phyloP scores from a whole-genome alignment of 192 early-diverging fungal species.

The Mortierella claussenii region DNA sequence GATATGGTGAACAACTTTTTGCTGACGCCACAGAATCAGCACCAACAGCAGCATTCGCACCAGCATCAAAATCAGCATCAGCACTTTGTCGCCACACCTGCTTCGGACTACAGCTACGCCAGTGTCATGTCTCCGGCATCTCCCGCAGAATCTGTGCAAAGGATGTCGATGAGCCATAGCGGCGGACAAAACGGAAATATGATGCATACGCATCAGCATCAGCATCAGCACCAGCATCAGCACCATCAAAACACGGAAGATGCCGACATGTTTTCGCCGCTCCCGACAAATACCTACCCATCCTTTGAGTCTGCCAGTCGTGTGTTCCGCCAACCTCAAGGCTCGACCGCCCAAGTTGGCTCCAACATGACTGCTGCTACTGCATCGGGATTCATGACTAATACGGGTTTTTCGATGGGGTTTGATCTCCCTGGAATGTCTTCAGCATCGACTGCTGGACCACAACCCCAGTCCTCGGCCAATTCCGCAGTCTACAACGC shows the following conservation, averaged over 20 bases:
- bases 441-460: background rate
- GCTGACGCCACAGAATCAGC: conserved; percentile 17
- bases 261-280: conserved; percentile 43
- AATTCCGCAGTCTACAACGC: conserved; percentile 6
- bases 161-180: conserved; percentile 27
- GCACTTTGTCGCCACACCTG: conserved; percentile 37
- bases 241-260: conserved; percentile 16
- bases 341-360: background rate
- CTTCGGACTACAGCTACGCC: conserved; percentile 48
- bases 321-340: conserved; percentile 19
- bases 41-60: background rate
- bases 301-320: conserved; percentile 35
- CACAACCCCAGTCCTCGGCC: no score
- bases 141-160: conserved; percentile 38
- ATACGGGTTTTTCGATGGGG: conserved; percentile 15
- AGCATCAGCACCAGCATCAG: conserved; percentile 10
- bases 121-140: conserved; percentile 48
- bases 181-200: background rate
- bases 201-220: background rate
- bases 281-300: conserved; percentile 37
- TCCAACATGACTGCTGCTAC: background rate
- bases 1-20: conserved; percentile 49
- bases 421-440: conserved; percentile 23
- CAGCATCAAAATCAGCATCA: conserved; percentile 38
- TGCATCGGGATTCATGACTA: background rate